phyloP scores from a whole-genome alignment of 225 moss, liverwort and hornwort species.

The Marchantia paleacea region DNA sequence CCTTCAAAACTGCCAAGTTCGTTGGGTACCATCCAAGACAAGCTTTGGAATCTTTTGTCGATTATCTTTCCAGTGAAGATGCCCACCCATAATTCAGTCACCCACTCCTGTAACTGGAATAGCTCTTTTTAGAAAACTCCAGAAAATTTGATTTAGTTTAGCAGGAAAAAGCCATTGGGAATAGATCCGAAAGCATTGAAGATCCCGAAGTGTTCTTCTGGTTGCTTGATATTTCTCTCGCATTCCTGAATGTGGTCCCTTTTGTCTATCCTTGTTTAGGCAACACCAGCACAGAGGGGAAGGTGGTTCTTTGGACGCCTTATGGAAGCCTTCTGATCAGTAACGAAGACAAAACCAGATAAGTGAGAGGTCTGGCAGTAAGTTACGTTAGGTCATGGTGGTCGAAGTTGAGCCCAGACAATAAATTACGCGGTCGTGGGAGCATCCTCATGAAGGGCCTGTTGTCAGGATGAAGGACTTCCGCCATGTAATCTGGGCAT shows the following conservation, averaged over 20 bases:
- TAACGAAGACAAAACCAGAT: not conserved
- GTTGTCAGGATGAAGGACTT: not conserved
- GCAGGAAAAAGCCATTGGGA: not conserved
- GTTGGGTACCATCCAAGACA: not conserved
- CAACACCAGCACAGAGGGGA: not conserved
- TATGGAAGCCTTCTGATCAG: not conserved
- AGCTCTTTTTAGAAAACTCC: not conserved
- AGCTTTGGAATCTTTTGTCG: too few species aligned
- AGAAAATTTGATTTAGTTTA: not conserved
- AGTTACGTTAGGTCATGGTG: not conserved
- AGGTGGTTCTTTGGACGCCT: not conserved
- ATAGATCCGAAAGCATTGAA: not conserved
- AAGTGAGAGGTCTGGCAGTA: not conserved
- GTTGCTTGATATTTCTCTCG: constrained; percentile 7
- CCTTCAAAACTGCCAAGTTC: not conserved
- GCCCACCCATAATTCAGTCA: not conserved
- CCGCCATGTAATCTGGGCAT: not conserved
- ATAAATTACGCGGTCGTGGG: not conserved
- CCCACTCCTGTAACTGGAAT: not conserved
- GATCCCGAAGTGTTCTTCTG: constrained; percentile 1
- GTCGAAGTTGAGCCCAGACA: not conserved
- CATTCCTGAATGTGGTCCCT: not conserved
- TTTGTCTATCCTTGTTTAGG: not conserved
- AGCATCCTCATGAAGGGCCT: not conserved
- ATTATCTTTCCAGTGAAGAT: not conserved